These are phyloP conservation scores for Zizania latifolia DNA, from an alignment of 176 grass and related monocot genomes.

Conservation along the genomic window DNA sequence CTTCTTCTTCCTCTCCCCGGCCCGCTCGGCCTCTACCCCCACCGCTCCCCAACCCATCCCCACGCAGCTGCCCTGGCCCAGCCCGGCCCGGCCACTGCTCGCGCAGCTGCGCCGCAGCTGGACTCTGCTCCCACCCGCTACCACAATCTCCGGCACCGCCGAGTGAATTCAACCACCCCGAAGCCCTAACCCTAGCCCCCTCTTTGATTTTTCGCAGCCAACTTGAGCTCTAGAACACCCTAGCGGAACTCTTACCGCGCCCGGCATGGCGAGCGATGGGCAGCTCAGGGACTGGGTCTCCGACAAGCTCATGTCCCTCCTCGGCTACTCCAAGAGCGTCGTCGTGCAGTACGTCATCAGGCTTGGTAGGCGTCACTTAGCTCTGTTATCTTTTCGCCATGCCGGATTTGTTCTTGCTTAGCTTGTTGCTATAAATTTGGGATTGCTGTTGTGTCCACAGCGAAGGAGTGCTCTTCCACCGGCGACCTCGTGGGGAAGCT, in stretches of 20 bases:
- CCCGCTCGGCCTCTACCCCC: too few relatives aligned
- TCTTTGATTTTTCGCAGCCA: background rate
- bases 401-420: background rate
- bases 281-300: slow-evolving; percentile 81
- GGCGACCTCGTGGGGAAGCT: slow-evolving; percentile 51
- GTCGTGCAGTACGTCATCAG: slow-evolving; percentile 79
- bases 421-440: slow-evolving; percentile 6
- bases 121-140: too few relatives aligned
- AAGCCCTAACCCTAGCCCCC: too few relatives aligned
- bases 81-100: too few relatives aligned
- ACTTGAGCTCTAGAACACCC: too few relatives aligned
- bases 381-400: background rate
- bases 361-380: slow-evolving; percentile 29
- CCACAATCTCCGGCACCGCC: too few relatives aligned
- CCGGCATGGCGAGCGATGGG: slow-evolving; percentile 49
- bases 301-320: slow-evolving; percentile 65
- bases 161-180: too few relatives aligned
- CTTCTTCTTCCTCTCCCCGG: too few relatives aligned
- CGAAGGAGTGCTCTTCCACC: slow-evolving; percentile 70
- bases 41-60: too few relatives aligned
- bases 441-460: slow-evolving; percentile 18
- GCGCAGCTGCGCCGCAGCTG: too few relatives aligned
- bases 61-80: too few relatives aligned
- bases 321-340: slow-evolving; percentile 64
- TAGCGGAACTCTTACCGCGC: background rate